Conservation (phyloP, 78 protist genomes). For the Bodo saltans region DNA sequence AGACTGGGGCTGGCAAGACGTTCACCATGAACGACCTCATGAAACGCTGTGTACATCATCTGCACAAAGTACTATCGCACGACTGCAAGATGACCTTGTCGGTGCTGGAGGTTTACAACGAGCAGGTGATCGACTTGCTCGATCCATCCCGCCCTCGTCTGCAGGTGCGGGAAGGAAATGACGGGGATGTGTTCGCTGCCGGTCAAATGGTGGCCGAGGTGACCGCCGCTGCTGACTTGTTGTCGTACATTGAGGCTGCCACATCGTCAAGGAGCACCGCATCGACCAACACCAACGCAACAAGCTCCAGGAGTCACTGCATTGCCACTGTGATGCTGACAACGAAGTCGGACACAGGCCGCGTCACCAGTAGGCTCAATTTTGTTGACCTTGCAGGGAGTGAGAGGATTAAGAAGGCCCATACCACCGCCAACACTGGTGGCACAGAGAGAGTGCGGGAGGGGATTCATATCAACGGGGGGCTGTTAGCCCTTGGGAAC, state of each 20-base stretch:
- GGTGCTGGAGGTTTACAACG: conserved; percentile 72
- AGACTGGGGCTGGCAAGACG: not conserved
- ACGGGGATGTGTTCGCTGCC: not conserved
- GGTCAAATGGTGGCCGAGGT: not conserved
- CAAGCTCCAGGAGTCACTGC: conserved; percentile 52
- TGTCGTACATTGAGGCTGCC: not conserved
- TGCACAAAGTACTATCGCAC: too few relatives aligned
- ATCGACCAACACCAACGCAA: conserved; percentile 64
- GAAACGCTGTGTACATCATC: too few relatives aligned
- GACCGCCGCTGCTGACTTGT: not conserved
- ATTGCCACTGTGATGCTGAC: conserved; percentile 44
- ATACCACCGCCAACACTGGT: conserved; percentile 44
- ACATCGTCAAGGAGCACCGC: conserved; percentile 39
- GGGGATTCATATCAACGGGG: not conserved
- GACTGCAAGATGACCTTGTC: conserved; percentile 14
- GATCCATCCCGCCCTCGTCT: not conserved
- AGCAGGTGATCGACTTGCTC: conserved; percentile 57
- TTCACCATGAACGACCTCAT: not conserved
- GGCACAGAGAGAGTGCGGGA: not conserved
- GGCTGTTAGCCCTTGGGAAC: not conserved
- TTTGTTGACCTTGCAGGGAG: conserved; percentile 89
- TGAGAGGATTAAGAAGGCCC: conserved; percentile 63
- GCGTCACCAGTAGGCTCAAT: conserved; percentile 14
- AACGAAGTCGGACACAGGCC: not conserved
- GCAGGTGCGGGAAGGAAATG: not conserved